Conservation (phyloP, 371 early-diverging fungal genomes). For the Choanephora cucurbitarum region DNA sequence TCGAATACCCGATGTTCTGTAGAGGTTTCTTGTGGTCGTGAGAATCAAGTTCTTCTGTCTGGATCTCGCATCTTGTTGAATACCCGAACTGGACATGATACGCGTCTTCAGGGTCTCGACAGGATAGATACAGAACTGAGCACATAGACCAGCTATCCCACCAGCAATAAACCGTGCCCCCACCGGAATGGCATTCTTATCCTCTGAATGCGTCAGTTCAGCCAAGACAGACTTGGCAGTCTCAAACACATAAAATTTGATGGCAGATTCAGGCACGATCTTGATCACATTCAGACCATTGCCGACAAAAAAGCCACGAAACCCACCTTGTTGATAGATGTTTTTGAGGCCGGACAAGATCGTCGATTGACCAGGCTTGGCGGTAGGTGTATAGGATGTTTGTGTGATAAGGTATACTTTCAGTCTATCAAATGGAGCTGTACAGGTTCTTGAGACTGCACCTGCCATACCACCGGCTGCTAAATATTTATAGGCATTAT, state of each 20-base stretch:
- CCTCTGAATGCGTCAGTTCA: constrained; percentile 45
- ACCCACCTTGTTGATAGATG: constrained; percentile 68
- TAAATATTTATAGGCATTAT: constrained; percentile 62
- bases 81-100: constrained; percentile 59
- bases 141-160: constrained; percentile 77
- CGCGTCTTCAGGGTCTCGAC: constrained; percentile 80
- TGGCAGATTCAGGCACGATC: constrained; percentile 76
- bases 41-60: constrained; percentile 31
- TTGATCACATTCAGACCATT: constrained; percentile 77
- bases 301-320: constrained; percentile 75
- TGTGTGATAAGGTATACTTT: constrained; percentile 75
- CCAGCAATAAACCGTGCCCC: constrained; percentile 76
- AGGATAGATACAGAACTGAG: constrained; percentile 81
- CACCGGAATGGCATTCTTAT: constrained; percentile 60
- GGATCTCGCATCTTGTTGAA: constrained; percentile 11
- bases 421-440: constrained; percentile 84
- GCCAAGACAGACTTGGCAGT: constrained; percentile 64
- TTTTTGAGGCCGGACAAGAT: constrained; percentile 31
- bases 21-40: constrained; percentile 61
- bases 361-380: constrained; percentile 24
- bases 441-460: constrained; percentile 75
- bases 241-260: constrained; percentile 78
- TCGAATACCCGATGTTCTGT: constrained; percentile 58
- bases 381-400: constrained; percentile 24
- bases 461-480: constrained; percentile 81